Percentiles rank a stretch among this genome's conserved stretches.
Conservation (phyloP, 176 grass and related monocot species). For the Luzula sylvatica region DNA sequence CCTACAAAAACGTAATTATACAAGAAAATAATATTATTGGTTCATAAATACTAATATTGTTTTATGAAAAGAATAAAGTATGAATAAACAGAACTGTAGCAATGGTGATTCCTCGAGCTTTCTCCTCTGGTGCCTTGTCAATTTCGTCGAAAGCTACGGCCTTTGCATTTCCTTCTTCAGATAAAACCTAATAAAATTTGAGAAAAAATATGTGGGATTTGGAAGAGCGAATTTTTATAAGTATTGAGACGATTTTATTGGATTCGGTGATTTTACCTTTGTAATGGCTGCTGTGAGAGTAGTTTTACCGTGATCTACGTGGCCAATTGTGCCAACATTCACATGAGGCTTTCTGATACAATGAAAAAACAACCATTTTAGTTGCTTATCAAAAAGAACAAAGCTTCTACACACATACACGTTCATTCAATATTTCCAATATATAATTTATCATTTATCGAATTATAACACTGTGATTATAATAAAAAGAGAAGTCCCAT, state of each 20-base stretch:
- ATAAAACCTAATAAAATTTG: conserved; percentile 39
- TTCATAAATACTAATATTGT: background rate
- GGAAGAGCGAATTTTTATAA: background rate
- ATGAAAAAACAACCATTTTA: background rate
- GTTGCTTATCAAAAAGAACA: too few relatives aligned
- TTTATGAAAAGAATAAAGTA: background rate
- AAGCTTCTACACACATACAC: too few relatives aligned
- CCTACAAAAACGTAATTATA: conserved; percentile 30
- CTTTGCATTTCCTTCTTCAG: conserved; percentile 73
- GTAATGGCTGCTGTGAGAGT: conserved; percentile 96
- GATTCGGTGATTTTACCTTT: conserved; percentile 33
- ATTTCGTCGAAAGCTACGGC: conserved; percentile 94
- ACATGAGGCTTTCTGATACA: conserved; percentile 89
- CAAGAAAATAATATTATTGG: background rate
- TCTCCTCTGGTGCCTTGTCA: conserved; percentile 93
- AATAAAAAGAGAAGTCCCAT: too few relatives aligned
- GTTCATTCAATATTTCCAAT: background rate
- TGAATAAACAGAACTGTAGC: conserved; percentile 37
- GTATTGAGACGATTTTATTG: background rate
- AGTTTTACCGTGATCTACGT: conserved; percentile 93
- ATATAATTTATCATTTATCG: background rate
- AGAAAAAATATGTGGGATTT: background rate
- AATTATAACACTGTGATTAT: background rate
- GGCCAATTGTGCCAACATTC: conserved; percentile 91
- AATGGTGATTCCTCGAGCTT: conserved; percentile 99